phyloP scores from a whole-genome alignment of 2,329 filamentous ascomycete species.

The Microthyrium microscopicum region DNA sequence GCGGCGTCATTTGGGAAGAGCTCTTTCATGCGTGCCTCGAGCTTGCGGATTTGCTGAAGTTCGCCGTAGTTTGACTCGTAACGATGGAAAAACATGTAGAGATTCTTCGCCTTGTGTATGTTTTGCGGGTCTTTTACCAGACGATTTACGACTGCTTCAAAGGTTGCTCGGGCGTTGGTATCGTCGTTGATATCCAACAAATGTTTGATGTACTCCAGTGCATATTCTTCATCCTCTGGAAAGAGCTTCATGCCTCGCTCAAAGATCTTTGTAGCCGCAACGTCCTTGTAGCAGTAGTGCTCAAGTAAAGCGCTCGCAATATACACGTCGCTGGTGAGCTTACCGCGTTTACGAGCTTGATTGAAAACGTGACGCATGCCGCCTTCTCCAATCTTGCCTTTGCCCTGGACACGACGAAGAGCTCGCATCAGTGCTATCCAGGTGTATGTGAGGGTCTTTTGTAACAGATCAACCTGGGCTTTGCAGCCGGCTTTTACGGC shows the following conservation, averaged over 20 bases:
- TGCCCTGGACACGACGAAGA: constrained; percentile 85
- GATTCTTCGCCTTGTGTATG: constrained; percentile 57
- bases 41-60: constrained; percentile 71
- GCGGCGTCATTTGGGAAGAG: constrained; percentile 87
- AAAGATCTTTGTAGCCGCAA: constrained; percentile 85
- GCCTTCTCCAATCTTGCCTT: constrained; percentile 46
- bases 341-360: constrained; percentile 72
- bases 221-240: constrained; percentile 82
- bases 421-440: constrained; percentile 93
- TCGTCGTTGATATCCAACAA: constrained; percentile 37
- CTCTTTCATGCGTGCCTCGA: constrained; percentile 85
- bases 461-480: constrained; percentile 58
- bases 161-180: constrained; percentile 80
- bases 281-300: constrained; percentile 89
- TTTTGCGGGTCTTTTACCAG: constrained; percentile 63
- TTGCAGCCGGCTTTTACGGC: constrained; percentile 48
- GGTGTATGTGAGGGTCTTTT: constrained; percentile 72
- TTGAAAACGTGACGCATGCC: constrained; percentile 80
- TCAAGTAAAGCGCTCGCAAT: constrained; percentile 86
- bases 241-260: constrained; percentile 88
- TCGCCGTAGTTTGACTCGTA: constrained; percentile 94
- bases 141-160: constrained; percentile 81
- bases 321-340: constrained; percentile 87
- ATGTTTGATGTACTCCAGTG: constrained; percentile 91
- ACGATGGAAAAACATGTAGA: constrained; percentile 86